A percentile compares a stretch with the other conserved stretches of the same genome.
These are phyloP conservation scores for Daldinia sp. DNA, from an alignment of 2,329 filamentous ascomycete genomes.

Conservation along the genomic window DNA sequence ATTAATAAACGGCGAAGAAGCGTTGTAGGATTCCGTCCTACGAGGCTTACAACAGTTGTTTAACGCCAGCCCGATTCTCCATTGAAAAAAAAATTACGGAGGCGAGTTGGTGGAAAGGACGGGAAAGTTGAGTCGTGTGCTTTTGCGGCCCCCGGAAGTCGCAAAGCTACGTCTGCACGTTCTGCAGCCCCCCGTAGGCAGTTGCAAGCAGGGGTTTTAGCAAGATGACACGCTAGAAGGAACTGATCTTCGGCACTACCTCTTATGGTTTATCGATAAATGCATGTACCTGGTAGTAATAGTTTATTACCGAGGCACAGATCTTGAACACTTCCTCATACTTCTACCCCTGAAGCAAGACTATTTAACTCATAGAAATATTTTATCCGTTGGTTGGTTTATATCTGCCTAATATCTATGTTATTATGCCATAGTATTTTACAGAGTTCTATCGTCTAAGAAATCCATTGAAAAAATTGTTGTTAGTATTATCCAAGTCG, in stretches of 20 bases:
- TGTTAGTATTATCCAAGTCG: too few species aligned
- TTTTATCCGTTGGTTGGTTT: too few species aligned
- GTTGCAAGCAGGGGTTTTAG: constrained; percentile 26
- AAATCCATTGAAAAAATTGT: too few species aligned
- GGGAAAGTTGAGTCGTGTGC: constrained; percentile 35
- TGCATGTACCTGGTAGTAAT: not conserved
- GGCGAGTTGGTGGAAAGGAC: constrained; percentile 6
- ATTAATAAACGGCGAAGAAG: constrained; percentile 9
- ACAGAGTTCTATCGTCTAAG: too few species aligned
- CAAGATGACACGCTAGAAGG: constrained; percentile 39
- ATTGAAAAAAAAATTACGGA: constrained; percentile 30
- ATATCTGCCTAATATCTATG: too few species aligned
- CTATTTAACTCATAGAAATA: too few species aligned
- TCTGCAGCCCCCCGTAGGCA: constrained; percentile 1
- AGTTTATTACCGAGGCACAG: not conserved
- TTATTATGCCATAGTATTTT: too few species aligned
- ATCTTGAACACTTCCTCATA: not conserved
- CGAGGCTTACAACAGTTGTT: constrained; percentile 27
- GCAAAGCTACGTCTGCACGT: constrained; percentile 16
- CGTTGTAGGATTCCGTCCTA: constrained; percentile 31
- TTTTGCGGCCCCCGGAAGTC: constrained; percentile 29
- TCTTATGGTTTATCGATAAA: constrained; percentile 19
- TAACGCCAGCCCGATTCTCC: constrained; percentile 29
- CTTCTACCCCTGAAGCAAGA: too few species aligned
- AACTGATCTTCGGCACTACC: constrained; percentile 19